These are phyloP conservation scores for Apiotrichum gamsii DNA, from an alignment of 1,284 basidiomycete genomes.

Conservation along the genomic window DNA sequence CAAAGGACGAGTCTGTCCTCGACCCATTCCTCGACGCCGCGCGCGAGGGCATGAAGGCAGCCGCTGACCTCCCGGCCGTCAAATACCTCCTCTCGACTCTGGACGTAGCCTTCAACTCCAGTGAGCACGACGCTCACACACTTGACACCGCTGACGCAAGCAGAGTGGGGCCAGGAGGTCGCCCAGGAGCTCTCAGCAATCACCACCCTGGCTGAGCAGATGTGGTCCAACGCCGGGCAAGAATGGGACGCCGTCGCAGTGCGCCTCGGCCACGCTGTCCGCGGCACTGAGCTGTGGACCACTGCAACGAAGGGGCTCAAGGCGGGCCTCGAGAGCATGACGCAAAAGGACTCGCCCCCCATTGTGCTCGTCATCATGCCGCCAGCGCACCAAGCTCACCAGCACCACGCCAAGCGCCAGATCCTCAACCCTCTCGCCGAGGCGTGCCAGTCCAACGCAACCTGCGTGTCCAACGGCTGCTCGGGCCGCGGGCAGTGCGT, in stretches of 20 bases:
- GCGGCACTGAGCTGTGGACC: conserved; percentile 32
- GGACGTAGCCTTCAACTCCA: conserved; percentile 2
- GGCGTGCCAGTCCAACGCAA: conserved; percentile 33
- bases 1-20: conserved; percentile 7
- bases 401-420: too few species aligned
- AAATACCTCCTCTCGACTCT: conserved; percentile 13
- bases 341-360: conserved; percentile 35
- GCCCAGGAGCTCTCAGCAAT: conserved; percentile 40
- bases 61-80: conserved; percentile 9
- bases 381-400: too few species aligned
- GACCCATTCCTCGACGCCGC: conserved; percentile 11
- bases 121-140: not conserved
- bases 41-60: conserved; percentile 3
- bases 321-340: conserved; percentile 44
- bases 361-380: conserved; percentile 42
- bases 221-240: conserved; percentile 21
- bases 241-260: conserved; percentile 43
- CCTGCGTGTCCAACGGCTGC: conserved; percentile 32
- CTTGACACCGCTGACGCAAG: conserved; percentile 10
- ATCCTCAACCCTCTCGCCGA: too few species aligned
- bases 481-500: conserved; percentile 32
- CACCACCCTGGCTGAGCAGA: conserved; percentile 37
- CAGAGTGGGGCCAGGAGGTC: conserved; percentile 38
- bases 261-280: conserved; percentile 26
- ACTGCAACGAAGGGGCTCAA: conserved; percentile 34